Percentiles rank a stretch among this genome's conserved stretches.
phyloP scores from a whole-genome alignment of 352 stramenopile species.

The Pythium pyrilobum region DNA sequence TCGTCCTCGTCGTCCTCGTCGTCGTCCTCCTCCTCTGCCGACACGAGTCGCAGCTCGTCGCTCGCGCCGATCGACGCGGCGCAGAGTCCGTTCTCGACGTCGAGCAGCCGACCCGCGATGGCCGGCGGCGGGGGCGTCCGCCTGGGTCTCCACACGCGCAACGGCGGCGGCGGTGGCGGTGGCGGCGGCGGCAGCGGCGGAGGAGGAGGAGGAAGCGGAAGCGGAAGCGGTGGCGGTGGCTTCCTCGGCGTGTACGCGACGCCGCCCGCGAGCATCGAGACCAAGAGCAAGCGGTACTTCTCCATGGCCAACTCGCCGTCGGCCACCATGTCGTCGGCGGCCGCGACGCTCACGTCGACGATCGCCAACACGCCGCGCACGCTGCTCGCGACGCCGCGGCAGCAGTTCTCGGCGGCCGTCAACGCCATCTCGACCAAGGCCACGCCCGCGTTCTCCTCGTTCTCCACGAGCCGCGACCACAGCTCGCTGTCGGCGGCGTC shows the following conservation, averaged over 20 bases:
- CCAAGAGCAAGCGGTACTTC: constrained; percentile 61
- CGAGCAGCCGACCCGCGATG: not conserved
- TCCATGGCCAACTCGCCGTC: constrained; percentile 50
- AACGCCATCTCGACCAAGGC: constrained; percentile 74
- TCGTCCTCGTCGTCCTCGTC: not conserved
- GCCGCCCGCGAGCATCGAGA: constrained; percentile 63
- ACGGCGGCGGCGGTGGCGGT: constrained; percentile 2
- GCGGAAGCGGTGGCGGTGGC: constrained; percentile 12
- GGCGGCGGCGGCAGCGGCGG: too few relatives aligned
- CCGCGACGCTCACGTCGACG: constrained; percentile 60
- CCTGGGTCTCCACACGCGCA: constrained; percentile 1
- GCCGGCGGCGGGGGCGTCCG: not conserved
- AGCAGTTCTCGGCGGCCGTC: constrained; percentile 73
- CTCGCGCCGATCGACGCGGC: constrained; percentile 22
- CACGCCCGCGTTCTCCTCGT: constrained; percentile 55
- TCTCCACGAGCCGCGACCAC: constrained; percentile 27
- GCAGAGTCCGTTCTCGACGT: constrained; percentile 10
- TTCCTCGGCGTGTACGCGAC: constrained; percentile 51
- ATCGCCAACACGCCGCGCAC: constrained; percentile 62
- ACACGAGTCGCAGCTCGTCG: too few relatives aligned
- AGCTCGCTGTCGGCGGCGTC: not conserved
- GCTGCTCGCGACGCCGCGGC: constrained; percentile 57
- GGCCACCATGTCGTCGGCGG: constrained; percentile 68
- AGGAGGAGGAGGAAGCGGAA: too few relatives aligned
- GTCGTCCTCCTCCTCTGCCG: not conserved